Percentiles rank a stretch among this genome's conserved stretches.
Conservation (phyloP, 306 rosid species). For the Rosa lucieae region DNA sequence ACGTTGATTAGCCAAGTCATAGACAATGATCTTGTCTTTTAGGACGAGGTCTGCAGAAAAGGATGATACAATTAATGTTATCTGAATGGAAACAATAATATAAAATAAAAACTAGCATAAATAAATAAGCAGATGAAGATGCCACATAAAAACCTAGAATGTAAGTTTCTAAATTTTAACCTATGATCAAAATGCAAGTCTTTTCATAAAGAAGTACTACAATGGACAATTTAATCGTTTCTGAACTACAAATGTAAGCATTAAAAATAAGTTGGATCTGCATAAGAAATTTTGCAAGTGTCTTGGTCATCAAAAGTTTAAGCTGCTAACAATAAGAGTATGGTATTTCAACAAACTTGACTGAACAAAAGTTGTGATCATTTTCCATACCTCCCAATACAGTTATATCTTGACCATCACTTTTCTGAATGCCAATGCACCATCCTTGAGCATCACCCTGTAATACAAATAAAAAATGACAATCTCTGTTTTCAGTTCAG, state of each 20-base stretch:
- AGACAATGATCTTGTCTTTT: slow-evolving; percentile 68
- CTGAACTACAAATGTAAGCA: not conserved
- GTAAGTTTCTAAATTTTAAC: not conserved
- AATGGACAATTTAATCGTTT: not conserved
- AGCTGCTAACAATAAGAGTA: not conserved
- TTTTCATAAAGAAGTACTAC: not conserved
- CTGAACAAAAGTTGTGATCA: not conserved
- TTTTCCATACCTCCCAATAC: slow-evolving; percentile 65
- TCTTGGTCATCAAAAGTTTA: not conserved
- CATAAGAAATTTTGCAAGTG: not conserved
- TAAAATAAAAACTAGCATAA: not conserved
- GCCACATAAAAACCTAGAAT: not conserved
- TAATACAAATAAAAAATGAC: slow-evolving; percentile 3
- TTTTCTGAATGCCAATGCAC: slow-evolving; percentile 80
- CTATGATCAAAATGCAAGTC: not conserved
- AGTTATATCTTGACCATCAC: slow-evolving; percentile 56
- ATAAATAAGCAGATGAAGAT: slow-evolving; percentile 4
- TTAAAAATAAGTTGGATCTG: not conserved
- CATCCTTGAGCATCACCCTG: slow-evolving; percentile 59
- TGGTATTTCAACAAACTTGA: not conserved
- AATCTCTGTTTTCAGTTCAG: not conserved
- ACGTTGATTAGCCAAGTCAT: slow-evolving; percentile 70
- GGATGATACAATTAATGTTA: slow-evolving; percentile 1
- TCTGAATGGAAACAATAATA: not conserved
- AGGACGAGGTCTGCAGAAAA: slow-evolving; percentile 65